Evolutionary conservation across 345 rosid genomes (phyloP).

Genomic region (Boechera stricta): DNA sequence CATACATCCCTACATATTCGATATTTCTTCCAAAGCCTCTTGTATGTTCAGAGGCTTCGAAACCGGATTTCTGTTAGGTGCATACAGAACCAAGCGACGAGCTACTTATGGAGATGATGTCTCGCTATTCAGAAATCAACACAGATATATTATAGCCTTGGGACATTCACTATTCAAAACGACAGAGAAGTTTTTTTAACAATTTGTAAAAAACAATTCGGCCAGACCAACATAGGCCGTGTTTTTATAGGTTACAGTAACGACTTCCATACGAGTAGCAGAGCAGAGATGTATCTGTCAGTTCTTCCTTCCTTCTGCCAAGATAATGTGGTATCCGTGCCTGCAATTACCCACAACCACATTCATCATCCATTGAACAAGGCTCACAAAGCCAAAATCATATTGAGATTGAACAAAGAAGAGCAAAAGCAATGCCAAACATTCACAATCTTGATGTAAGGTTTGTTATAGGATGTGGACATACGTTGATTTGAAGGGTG

Average conservation of each 20-base stretch:
- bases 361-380: conserved; percentile 3
- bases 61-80: background rate
- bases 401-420: background rate
- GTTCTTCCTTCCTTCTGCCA: conserved; percentile 88
- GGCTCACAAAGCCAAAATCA: background rate
- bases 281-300: conserved; percentile 41
- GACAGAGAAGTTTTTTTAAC: conserved; percentile 13
- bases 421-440: background rate
- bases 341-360: conserved; percentile 51
- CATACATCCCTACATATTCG: background rate
- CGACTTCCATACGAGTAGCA: conserved; percentile 31
- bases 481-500: conserved; percentile 97
- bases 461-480: conserved; percentile 13
- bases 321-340: conserved; percentile 89
- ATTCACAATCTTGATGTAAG: too few species aligned
- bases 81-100: background rate
- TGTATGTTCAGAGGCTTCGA: background rate
- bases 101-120: background rate
- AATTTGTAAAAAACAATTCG: conserved; percentile 8
- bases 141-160: background rate
- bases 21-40: background rate
- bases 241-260: conserved; percentile 24
- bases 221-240: conserved; percentile 14
- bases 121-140: background rate
- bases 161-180: conserved; percentile 38